A percentile compares a stretch with the other conserved stretches of the same genome.
These are phyloP conservation scores for Phytophthora sp. DNA, from an alignment of 352 stramenopile genomes.

Conservation along the genomic window DNA sequence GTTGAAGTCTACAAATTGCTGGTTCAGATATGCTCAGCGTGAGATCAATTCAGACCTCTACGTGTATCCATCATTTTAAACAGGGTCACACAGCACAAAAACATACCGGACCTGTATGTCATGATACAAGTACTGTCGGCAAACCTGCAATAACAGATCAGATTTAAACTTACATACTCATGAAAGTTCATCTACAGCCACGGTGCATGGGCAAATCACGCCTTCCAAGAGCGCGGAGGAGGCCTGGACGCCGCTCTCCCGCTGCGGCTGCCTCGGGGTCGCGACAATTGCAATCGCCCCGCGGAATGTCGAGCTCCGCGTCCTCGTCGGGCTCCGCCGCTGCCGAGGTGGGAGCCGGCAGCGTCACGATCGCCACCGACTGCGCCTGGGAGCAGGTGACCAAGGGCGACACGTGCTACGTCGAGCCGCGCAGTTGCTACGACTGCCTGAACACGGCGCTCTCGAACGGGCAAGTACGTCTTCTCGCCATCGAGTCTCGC, in stretches of 20 bases:
- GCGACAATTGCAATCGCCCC: not conserved
- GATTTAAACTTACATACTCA: no score
- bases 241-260: not conserved
- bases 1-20: no score
- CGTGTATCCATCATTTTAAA: no score
- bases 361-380: constrained; percentile 25
- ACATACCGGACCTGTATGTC: no score
- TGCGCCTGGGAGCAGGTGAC: constrained; percentile 54
- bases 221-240: not conserved
- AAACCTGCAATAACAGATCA: no score
- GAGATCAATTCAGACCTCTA: no score
- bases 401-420: constrained; percentile 34
- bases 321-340: constrained; percentile 6
- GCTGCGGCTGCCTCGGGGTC: not conserved
- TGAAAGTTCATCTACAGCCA: no score
- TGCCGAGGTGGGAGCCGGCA: not conserved
- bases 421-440: constrained; percentile 61
- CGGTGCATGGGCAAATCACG: not conserved
- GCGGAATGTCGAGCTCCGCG: constrained; percentile 6
- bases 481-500: not conserved
- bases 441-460: constrained; percentile 63
- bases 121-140: no score
- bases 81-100: no score
- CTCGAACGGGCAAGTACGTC: constrained; percentile 37
- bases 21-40: no score